Conservation (phyloP, 768 basidiomycete genomes). For the Tulasnella sp. region DNA sequence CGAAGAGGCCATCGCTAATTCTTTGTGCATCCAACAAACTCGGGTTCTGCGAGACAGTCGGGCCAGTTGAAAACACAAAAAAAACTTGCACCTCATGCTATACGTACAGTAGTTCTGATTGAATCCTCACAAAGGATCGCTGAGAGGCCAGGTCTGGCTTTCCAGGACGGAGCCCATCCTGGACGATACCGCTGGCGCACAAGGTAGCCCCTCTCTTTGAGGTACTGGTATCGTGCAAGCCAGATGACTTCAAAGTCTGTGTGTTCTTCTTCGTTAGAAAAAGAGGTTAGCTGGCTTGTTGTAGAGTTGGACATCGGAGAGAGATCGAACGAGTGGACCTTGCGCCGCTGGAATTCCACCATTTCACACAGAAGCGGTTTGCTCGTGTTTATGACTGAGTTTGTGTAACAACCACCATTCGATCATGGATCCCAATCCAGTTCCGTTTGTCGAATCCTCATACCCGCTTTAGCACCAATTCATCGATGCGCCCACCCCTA, state of each 20-base stretch:
- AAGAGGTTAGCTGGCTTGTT: too few relatives aligned
- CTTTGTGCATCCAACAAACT: background rate
- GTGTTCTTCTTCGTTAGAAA: background rate
- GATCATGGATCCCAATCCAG: too few relatives aligned
- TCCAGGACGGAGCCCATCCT: slow-evolving; percentile 18
- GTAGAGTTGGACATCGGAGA: too few relatives aligned
- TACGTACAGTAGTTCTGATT: background rate
- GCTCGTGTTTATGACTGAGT: too few relatives aligned
- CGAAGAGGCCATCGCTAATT: background rate
- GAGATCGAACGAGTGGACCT: too few relatives aligned
- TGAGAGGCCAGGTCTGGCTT: background rate
- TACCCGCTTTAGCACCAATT: background rate
- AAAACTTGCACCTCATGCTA: background rate
- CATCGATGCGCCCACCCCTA: background rate
- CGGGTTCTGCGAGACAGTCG: background rate
- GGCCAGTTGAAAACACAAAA: background rate
- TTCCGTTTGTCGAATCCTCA: too few relatives aligned
- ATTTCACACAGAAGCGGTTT: too few relatives aligned
- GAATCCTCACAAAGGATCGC: background rate
- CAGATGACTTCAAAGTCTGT: background rate
- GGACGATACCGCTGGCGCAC: slow-evolving; percentile 18
- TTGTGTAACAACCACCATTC: too few relatives aligned
- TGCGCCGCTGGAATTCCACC: too few relatives aligned
- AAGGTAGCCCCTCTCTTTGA: slow-evolving; percentile 8
- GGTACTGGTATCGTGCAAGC: background rate